A percentile compares a stretch with the other conserved stretches of the same genome.
Evolutionary conservation across 2,329 filamentous ascomycete species (phyloP).

Genomic region (Claviceps africana): DNA sequence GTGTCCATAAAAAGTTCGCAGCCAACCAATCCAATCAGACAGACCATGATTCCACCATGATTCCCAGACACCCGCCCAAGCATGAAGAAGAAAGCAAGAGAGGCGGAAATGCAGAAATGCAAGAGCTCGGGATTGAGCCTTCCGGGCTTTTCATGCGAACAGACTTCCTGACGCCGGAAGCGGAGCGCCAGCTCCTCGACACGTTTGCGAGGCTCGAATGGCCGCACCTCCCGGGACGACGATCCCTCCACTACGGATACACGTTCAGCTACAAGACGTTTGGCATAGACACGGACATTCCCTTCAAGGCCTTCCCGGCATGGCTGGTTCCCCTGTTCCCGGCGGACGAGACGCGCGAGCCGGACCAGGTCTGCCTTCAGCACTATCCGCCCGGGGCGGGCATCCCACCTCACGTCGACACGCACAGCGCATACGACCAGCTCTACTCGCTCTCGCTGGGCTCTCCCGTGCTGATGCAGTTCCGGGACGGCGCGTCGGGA

Average conservation of each 20-base stretch:
- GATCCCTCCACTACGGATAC: conserved; percentile 34
- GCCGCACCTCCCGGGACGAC: conserved; percentile 4
- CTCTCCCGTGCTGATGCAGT: conserved; percentile 29
- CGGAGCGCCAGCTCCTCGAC: conserved; percentile 29
- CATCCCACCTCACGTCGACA: conserved; percentile 48
- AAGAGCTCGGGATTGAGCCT: conserved; percentile 14
- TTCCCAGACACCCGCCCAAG: neutral
- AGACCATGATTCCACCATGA: neutral
- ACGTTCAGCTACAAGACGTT: conserved; percentile 47
- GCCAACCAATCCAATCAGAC: neutral
- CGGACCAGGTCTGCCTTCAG: conserved; percentile 46
- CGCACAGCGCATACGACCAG: conserved; percentile 31
- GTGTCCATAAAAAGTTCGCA: neutral
- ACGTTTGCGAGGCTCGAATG: conserved; percentile 4
- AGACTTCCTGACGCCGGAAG: conserved; percentile 30
- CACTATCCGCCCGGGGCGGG: conserved; percentile 45
- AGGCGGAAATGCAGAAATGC: conserved; percentile 9
- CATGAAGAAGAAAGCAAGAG: neutral
- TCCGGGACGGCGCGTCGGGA: conserved; percentile 17
- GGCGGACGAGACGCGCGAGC: conserved; percentile 25
- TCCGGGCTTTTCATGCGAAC: conserved; percentile 28
- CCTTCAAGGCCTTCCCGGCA: conserved; percentile 34
- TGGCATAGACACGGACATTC: conserved; percentile 29
- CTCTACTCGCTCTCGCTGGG: conserved; percentile 32
- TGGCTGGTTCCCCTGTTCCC: conserved; percentile 37